phyloP scores from a whole-genome alignment of 1,139 yeast species.

The Geotrichum citri-aurantii region DNA sequence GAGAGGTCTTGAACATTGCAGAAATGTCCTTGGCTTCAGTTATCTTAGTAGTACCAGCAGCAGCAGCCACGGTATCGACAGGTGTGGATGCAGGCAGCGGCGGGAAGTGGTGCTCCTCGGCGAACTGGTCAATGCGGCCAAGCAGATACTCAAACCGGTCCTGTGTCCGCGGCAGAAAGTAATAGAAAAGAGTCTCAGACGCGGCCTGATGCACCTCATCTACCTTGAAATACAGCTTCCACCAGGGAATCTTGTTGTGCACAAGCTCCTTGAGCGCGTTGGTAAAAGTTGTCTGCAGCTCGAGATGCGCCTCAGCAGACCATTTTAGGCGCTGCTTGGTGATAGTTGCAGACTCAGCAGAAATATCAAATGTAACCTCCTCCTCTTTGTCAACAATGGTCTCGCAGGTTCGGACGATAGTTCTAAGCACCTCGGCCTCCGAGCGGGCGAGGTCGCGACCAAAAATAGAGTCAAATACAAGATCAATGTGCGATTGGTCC shows the following conservation, averaged over 20 bases:
- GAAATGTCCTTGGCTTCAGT: slow-evolving; percentile 4
- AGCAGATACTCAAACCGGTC: slow-evolving; percentile 30
- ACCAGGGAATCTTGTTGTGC: slow-evolving; percentile 34
- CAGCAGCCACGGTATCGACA: neutral
- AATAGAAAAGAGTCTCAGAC: slow-evolving; percentile 20
- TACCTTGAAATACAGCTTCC: slow-evolving; percentile 35
- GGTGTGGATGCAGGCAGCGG: slow-evolving; percentile 6
- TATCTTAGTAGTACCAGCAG: neutral
- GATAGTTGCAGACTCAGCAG: slow-evolving; percentile 26
- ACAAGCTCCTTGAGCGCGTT: slow-evolving; percentile 6
- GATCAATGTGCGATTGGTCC: slow-evolving; percentile 27
- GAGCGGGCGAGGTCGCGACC: slow-evolving; percentile 12
- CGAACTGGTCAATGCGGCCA: slow-evolving; percentile 35
- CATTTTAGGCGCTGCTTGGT: slow-evolving; percentile 30
- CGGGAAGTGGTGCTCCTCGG: slow-evolving; percentile 24
- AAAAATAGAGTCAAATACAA: slow-evolving; percentile 24
- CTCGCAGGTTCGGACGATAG: slow-evolving; percentile 31
- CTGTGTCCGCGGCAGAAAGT: slow-evolving; percentile 32
- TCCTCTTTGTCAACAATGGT: slow-evolving; percentile 23
- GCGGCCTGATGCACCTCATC: slow-evolving; percentile 36
- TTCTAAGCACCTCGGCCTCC: slow-evolving; percentile 12
- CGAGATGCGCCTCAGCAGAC: slow-evolving; percentile 37
- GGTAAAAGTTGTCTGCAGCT: slow-evolving; percentile 31
- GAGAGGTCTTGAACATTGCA: slow-evolving; percentile 12
- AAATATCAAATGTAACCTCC: slow-evolving; percentile 22